Evolutionary conservation across 768 basidiomycete species (phyloP).

Genomic region (Kwoniella mangroviensis): DNA sequence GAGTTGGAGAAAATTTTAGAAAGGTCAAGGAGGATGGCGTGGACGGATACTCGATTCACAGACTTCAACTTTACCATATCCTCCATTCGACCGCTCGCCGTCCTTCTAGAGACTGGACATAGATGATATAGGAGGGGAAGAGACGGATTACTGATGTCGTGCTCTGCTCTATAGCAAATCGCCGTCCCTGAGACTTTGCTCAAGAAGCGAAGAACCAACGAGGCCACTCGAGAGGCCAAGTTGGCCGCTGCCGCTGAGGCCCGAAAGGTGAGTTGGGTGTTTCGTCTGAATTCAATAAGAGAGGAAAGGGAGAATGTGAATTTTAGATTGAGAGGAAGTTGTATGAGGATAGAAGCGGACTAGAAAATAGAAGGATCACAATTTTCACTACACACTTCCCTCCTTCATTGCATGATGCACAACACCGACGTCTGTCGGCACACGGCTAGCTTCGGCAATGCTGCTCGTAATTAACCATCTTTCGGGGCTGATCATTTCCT

Average conservation of each 20-base stretch:
- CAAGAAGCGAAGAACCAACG: constrained; percentile 98
- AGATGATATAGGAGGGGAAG: background rate
- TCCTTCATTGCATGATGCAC: constrained; percentile 71
- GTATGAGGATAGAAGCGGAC: background rate
- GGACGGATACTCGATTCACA: background rate
- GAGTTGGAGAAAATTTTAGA: constrained; percentile 27
- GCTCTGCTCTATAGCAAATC: constrained; percentile 60
- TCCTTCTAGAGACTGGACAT: no score
- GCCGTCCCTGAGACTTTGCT: constrained; percentile 99
- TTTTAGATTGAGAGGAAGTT: constrained; percentile 1
- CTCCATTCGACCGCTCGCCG: no score
- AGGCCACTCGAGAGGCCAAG: constrained; percentile 93
- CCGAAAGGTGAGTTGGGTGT: constrained; percentile 72
- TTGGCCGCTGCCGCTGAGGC: constrained; percentile 79
- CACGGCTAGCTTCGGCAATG: constrained; percentile 75
- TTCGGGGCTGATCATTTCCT: constrained; percentile 98
- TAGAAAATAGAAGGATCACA: background rate
- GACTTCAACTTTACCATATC: no score
- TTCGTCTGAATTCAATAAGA: background rate
- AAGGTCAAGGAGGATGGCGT: constrained; percentile 11
- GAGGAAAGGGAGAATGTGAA: background rate
- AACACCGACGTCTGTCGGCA: constrained; percentile 64
- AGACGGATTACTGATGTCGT: constrained; percentile 10
- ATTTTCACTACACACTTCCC: constrained; percentile 6
- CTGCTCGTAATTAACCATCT: constrained; percentile 90